Percentiles rank a stretch among this genome's conserved stretches.
These are phyloP conservation scores for Mitragyna speciosa DNA, from an alignment of 257 asterid species.

Conservation along the genomic window DNA sequence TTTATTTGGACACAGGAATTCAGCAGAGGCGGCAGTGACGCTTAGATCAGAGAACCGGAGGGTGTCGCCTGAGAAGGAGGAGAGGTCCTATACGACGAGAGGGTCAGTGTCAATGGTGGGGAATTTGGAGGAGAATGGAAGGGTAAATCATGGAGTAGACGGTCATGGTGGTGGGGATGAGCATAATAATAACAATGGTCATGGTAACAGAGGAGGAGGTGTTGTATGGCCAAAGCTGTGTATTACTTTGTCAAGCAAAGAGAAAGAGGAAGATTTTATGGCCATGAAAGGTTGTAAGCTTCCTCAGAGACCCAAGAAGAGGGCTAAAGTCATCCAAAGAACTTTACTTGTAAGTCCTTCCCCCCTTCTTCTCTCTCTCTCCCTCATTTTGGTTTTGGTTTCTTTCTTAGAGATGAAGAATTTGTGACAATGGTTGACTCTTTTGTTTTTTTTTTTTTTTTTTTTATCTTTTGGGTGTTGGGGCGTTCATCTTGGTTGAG, in stretches of 20 bases:
- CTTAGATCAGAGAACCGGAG: constrained; percentile 29
- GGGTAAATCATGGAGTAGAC: constrained; percentile 10
- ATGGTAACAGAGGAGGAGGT: constrained; percentile 1
- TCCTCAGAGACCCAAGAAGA: constrained; percentile 50
- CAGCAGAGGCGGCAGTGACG: constrained; percentile 29
- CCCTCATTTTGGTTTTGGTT: not conserved
- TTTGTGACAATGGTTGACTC: not conserved
- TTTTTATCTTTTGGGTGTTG: too few species aligned
- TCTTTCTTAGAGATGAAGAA: not conserved
- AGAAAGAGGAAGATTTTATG: constrained; percentile 50
- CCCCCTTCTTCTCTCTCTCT: not conserved
- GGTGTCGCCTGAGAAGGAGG: constrained; percentile 39
- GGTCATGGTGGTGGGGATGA: constrained; percentile 12
- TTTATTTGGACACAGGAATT: constrained; percentile 26
- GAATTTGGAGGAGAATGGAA: constrained; percentile 14
- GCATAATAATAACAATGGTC: not conserved
- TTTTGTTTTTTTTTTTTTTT: too few species aligned
- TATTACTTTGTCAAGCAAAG: constrained; percentile 33
- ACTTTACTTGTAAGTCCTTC: constrained; percentile 38
- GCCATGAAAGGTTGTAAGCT: constrained; percentile 56
- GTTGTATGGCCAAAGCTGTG: constrained; percentile 37
- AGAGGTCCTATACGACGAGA: constrained; percentile 36
- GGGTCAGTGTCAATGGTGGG: constrained; percentile 23
- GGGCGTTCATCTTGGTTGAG: not conserved
- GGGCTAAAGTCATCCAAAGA: constrained; percentile 49